A percentile compares a stretch with the other conserved stretches of the same genome.
These are phyloP conservation scores for Paramecium bursaria DNA, from an alignment of 73 alveolate species.

Conservation along the genomic window DNA sequence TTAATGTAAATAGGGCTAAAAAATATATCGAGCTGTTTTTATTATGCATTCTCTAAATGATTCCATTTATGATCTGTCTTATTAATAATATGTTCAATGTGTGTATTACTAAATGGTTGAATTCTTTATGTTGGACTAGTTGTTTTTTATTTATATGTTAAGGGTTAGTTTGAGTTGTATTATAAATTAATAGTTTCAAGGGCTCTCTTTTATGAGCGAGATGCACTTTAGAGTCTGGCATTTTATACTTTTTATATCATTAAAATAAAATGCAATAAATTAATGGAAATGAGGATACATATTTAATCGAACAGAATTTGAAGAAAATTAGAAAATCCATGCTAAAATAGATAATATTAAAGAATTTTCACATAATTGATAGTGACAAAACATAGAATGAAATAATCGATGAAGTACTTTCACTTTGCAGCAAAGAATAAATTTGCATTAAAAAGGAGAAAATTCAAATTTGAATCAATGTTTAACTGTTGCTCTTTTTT, in stretches of 20 bases:
- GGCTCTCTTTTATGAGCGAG: background rate
- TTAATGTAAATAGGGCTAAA: background rate
- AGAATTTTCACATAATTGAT: too few relatives aligned
- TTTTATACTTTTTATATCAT: too few relatives aligned
- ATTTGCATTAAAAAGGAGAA: too few relatives aligned
- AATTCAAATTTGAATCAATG: too few relatives aligned
- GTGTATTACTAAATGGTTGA: background rate
- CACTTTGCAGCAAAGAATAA: too few relatives aligned
- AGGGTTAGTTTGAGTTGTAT: slow-evolving; percentile 3
- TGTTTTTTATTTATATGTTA: background rate
- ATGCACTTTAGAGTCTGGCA: slow-evolving; percentile 11
- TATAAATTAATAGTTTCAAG: slow-evolving; percentile 7
- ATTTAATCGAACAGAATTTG: too few relatives aligned
- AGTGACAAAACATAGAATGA: too few relatives aligned
- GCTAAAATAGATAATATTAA: too few relatives aligned
- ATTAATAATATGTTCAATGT: background rate
- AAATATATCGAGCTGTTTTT: background rate
- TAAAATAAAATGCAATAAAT: too few relatives aligned
- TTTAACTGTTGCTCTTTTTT: slow-evolving; percentile 20
- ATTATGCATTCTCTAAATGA: slow-evolving; percentile 8
- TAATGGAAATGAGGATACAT: too few relatives aligned
- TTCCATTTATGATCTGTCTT: slow-evolving; percentile 19
- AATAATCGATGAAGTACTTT: too few relatives aligned
- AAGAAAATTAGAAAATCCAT: too few relatives aligned
- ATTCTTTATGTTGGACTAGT: background rate